Base-by-base conservation (phyloP, 2,329 filamentous ascomycete genomes). In the Didymella exigua region DNA sequence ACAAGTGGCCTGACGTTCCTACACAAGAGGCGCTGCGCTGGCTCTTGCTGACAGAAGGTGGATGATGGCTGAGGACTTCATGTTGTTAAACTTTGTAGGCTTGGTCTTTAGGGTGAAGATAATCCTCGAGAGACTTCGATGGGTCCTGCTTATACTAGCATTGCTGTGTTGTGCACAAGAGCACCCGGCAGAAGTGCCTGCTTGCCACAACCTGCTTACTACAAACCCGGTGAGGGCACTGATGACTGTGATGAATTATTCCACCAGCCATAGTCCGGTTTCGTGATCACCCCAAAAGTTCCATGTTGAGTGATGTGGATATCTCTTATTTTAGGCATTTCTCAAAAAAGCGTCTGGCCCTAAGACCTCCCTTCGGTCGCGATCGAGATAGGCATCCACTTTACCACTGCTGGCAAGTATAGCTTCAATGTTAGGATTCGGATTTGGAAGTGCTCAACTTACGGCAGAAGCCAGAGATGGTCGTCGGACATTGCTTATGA, bases 31-130 rank as follows among this genome's bases (percentile, higher is more conserved):
- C 30, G 61, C 66, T 43, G 68, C 69, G 46, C 73, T 56, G 26
- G 68, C 65, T 16, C 66, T 67, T 4, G 64, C 66, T 33, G 66
- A 69, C 46, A 74, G 61, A 42, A 73, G 60, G 31, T 67, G 66
- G 16, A 72, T 49, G 34, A 68, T 26, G 38, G 69, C 62, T 27
- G 67, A 67, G 60, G 70, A 68, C 60, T 69, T 73, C 71, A 74
- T 74, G 48, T 18, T 68, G 66, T 43, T 30, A 23, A 47, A 10
- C 16, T 6, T 6, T 2, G 19, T 21, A 13, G 5, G 27, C 14
- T 27, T 21, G 11, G 30, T 9, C 30, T 18, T 27, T 5, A 10
- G 11, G 27, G 9, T 19, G 21, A 14, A 16, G 21, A 21, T 26
- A 3, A 11, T 13, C n/a, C 5, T 14, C 4, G n/a, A 9, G 18